Conservation (phyloP, 768 basidiomycete genomes). For the Tremella fuciformis region DNA sequence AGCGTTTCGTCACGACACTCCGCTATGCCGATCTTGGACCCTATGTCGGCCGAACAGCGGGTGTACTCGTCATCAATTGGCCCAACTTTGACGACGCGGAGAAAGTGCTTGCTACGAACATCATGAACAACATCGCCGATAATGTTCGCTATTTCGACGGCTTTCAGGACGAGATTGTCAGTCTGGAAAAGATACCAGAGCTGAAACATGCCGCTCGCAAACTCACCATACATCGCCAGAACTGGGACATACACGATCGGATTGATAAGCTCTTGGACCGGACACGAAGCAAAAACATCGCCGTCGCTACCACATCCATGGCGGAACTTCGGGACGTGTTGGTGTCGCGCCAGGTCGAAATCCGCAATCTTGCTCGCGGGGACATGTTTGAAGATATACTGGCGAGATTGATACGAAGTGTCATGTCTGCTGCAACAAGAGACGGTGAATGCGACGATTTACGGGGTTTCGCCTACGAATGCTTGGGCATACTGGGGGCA, state of each 20-base stretch:
- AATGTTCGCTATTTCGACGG: constrained; percentile 59
- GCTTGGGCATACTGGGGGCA: constrained; percentile 86
- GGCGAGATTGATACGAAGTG: constrained; percentile 63
- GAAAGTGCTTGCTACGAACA: constrained; percentile 59
- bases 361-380: constrained; percentile 69
- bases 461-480: constrained; percentile 75
- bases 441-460: constrained; percentile 73
- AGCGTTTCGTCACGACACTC: constrained; percentile 68
- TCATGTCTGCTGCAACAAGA: constrained; percentile 69
- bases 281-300: constrained; percentile 71
- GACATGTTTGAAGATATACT: constrained; percentile 79
- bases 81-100: constrained; percentile 59
- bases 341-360: constrained; percentile 54
- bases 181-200: constrained; percentile 69
- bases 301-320: constrained; percentile 70
- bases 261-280: constrained; percentile 71
- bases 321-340: constrained; percentile 72
- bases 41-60: constrained; percentile 80
- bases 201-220: constrained; percentile 44
- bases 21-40: constrained; percentile 70
- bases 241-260: constrained; percentile 59
- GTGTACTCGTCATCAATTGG: constrained; percentile 80
- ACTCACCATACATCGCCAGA: constrained; percentile 52
- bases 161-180: constrained; percentile 74
- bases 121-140: constrained; percentile 67